Evolutionary conservation across 2,329 filamentous ascomycete genomes (phyloP).

Genomic region (Akanthomyces uredinophilus): DNA sequence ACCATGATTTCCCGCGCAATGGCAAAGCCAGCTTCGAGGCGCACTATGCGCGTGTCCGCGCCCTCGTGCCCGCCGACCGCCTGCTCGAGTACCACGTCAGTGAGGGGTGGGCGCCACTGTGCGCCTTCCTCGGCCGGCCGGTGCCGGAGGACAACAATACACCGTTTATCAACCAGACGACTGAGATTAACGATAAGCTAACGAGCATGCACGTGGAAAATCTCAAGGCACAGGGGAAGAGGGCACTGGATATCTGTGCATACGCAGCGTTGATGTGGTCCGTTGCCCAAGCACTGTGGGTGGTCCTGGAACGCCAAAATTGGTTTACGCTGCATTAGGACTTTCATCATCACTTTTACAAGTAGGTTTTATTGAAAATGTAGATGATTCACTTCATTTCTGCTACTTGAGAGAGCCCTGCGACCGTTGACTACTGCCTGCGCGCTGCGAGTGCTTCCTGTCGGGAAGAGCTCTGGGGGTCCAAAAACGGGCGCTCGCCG

Average conservation of each 20-base stretch:
- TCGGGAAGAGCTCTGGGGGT: constrained; percentile 34
- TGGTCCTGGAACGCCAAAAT: background rate
- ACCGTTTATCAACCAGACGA: constrained; percentile 15
- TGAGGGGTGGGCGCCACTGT: constrained; percentile 24
- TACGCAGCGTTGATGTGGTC: constrained; percentile 5
- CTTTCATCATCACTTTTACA: background rate
- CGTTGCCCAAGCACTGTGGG: background rate
- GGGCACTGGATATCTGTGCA: constrained; percentile 2
- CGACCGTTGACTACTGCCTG: background rate
- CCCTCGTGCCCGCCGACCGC: constrained; percentile 14
- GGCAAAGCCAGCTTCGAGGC: constrained; percentile 18
- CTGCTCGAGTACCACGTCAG: constrained; percentile 22
- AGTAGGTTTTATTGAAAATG: background rate
- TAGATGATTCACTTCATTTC: background rate
- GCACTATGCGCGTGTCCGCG: constrained; percentile 20
- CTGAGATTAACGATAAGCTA: constrained; percentile 12
- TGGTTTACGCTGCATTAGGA: background rate
- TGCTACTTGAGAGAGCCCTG: background rate
- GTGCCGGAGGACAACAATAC: constrained; percentile 19
- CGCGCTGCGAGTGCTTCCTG: background rate
- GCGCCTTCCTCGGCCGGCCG: constrained; percentile 22
- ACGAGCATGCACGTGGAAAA: background rate
- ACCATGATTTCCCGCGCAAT: constrained; percentile 9
- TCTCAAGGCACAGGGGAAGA: constrained; percentile 4
- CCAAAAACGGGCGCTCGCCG: constrained; percentile 50